Evolutionary conservation across 2,329 filamentous ascomycete genomes (phyloP).

Genomic region (Alternaria consortialis): DNA sequence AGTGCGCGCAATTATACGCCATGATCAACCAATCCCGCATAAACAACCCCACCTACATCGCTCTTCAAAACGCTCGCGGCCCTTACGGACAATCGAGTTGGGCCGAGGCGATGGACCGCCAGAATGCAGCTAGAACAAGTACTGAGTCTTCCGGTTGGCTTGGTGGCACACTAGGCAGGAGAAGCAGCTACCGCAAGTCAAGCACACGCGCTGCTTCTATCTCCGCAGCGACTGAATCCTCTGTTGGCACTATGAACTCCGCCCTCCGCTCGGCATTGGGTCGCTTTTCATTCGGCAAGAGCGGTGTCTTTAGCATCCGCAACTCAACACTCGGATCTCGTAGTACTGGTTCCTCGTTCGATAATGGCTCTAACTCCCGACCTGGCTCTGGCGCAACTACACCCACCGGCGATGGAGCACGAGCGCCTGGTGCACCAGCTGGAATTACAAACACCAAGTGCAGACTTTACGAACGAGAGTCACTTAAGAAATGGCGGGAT

Average conservation of each 20-base stretch:
- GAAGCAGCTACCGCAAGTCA: conserved; percentile 64
- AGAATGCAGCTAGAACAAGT: conserved; percentile 56
- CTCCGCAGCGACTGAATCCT: conserved; percentile 75
- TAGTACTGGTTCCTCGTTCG: conserved; percentile 61
- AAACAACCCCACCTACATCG: conserved; percentile 89
- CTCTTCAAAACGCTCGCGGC: conserved; percentile 76
- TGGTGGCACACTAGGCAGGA: conserved; percentile 58
- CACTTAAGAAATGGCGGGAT: conserved; percentile 84
- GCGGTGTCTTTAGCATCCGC: conserved; percentile 81
- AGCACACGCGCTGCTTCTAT: conserved; percentile 64
- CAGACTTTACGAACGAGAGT: conserved; percentile 81
- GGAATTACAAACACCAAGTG: conserved; percentile 85
- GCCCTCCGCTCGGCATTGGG: conserved; percentile 78
- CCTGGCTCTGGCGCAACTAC: conserved; percentile 47
- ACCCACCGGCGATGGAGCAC: conserved; percentile 34
- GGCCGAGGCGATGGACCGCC: conserved; percentile 63
- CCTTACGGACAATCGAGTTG: conserved; percentile 57
- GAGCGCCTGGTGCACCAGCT: conserved; percentile 58
- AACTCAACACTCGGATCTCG: conserved; percentile 75
- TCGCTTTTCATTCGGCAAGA: conserved; percentile 73
- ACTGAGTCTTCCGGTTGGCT: conserved; percentile 58
- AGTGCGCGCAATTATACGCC: conserved; percentile 83
- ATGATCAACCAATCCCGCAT: conserved; percentile 89
- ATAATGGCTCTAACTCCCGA: conserved; percentile 53
- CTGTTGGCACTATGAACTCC: conserved; percentile 77